Conservation (phyloP, 768 basidiomycete genomes). For the Scleroderma bovista region DNA sequence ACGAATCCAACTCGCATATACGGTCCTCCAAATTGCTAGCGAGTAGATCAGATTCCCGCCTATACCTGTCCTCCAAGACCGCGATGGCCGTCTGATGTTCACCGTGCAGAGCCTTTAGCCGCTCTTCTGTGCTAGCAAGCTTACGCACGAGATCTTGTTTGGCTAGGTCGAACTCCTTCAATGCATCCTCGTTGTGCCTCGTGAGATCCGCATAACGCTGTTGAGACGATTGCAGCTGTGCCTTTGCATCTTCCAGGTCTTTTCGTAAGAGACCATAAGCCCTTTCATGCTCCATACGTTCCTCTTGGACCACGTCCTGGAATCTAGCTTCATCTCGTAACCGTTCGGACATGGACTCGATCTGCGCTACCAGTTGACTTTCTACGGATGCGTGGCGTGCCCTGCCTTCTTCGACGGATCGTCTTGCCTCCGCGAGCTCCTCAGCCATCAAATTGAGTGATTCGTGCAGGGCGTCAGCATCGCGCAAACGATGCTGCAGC, state of each 20-base stretch:
- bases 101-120: conserved; percentile 22
- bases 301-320: conserved; percentile 8
- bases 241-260: conserved; percentile 21
- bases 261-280: conserved; percentile 17
- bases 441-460: conserved; percentile 32
- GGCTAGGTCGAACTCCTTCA: conserved; percentile 18
- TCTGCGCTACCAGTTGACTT: conserved; percentile 26
- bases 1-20: conserved; percentile 25
- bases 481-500: conserved; percentile 8
- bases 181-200: conserved; percentile 16
- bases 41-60: conserved; percentile 30
- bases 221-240: conserved; percentile 16
- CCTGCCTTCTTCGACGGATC: conserved; percentile 28
- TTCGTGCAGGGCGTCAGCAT: conserved; percentile 33
- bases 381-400: conserved; percentile 30
- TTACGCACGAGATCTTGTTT: conserved; percentile 28
- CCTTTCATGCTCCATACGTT: conserved; percentile 6
- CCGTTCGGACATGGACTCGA: conserved; percentile 15
- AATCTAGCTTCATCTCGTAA: conserved; percentile 9
- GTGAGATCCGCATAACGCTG: conserved; percentile 23
- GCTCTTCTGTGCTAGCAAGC: conserved; percentile 21
- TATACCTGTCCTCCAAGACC: conserved; percentile 31
- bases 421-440: conserved; percentile 32
- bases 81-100: conserved; percentile 14
- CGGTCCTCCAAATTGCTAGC: conserved; percentile 35